Evolutionary conservation across 2,329 filamentous ascomycete species (phyloP).

Genomic region (Fusarium secorum): DNA sequence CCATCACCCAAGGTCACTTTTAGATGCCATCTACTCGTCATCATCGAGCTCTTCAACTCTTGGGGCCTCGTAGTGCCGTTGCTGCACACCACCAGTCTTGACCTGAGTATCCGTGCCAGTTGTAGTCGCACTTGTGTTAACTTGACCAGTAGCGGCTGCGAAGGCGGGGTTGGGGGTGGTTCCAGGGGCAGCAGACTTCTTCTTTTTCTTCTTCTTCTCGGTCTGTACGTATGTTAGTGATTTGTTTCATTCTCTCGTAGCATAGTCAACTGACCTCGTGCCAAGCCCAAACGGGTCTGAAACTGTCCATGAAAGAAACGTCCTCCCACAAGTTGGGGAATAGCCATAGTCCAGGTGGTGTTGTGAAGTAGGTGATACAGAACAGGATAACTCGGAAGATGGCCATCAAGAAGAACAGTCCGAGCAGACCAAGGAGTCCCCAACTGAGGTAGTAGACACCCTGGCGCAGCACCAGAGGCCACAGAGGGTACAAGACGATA

Average conservation of each 20-base stretch:
- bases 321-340: constrained; percentile 99
- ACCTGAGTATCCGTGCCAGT: constrained; percentile 65
- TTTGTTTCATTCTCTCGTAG: neutral
- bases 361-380: constrained; percentile 85
- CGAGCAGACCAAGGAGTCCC: constrained; percentile 88
- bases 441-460: constrained; percentile 98
- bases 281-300: constrained; percentile 97
- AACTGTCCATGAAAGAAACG: constrained; percentile 97
- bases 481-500: constrained; percentile 93
- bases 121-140: constrained; percentile 62
- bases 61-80: constrained; percentile 59
- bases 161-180: constrained; percentile 53
- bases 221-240: constrained; percentile 42
- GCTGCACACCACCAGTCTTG: constrained; percentile 51
- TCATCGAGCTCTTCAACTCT: constrained; percentile 62
- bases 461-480: constrained; percentile 88
- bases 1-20: constrained; percentile 27
- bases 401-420: constrained; percentile 95
- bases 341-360: constrained; percentile 91
- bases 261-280: constrained; percentile 75
- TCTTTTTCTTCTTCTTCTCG: constrained; percentile 62
- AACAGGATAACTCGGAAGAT: constrained; percentile 97
- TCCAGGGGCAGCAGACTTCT: constrained; percentile 54
- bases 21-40: constrained; percentile 51
- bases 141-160: constrained; percentile 61